Percentiles rank a stretch among this genome's conserved stretches.
Evolutionary conservation across 345 rosid genomes (phyloP).

Genomic region (Microcos paniculata): DNA sequence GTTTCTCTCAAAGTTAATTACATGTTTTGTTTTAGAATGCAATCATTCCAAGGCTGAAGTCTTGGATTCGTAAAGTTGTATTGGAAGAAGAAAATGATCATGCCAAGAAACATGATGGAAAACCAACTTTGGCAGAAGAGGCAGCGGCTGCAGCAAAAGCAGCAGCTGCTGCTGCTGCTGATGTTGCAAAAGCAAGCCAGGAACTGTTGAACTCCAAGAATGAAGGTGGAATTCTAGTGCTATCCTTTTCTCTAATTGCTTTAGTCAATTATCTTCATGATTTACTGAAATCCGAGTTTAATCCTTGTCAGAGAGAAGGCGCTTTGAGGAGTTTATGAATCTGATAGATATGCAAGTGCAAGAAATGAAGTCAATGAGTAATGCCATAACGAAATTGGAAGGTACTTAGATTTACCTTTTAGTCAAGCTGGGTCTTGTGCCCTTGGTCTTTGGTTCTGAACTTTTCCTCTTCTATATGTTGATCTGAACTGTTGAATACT

Average conservation of each 20-base stretch:
- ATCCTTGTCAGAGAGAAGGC: constrained; percentile 56
- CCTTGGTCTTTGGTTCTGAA: not conserved
- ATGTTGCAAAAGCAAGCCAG: constrained; percentile 87
- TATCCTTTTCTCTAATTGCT: not conserved
- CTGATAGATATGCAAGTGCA: constrained; percentile 71
- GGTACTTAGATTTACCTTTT: constrained; percentile 37
- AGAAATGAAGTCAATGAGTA: constrained; percentile 85
- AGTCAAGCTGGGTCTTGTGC: constrained; percentile 4
- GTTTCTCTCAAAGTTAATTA: not conserved
- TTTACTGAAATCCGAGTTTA: constrained; percentile 19
- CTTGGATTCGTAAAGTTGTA: constrained; percentile 83
- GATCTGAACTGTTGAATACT: not conserved
- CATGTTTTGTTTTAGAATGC: constrained; percentile 57
- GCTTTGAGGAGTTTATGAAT: constrained; percentile 58
- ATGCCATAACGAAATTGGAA: constrained; percentile 61
- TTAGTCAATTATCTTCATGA: not conserved
- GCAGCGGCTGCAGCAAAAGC: constrained; percentile 93
- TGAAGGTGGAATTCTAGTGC: constrained; percentile 49
- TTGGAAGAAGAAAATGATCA: constrained; percentile 68
- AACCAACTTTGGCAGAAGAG: constrained; percentile 83
- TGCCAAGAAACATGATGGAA: constrained; percentile 39
- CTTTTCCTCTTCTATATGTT: not conserved
- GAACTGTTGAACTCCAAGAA: constrained; percentile 64
- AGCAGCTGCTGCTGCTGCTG: constrained; percentile 88
- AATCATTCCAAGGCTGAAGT: constrained; percentile 72